phyloP scores from a whole-genome alignment of 768 basidiomycete genomes.

The Auricularia cornea region DNA sequence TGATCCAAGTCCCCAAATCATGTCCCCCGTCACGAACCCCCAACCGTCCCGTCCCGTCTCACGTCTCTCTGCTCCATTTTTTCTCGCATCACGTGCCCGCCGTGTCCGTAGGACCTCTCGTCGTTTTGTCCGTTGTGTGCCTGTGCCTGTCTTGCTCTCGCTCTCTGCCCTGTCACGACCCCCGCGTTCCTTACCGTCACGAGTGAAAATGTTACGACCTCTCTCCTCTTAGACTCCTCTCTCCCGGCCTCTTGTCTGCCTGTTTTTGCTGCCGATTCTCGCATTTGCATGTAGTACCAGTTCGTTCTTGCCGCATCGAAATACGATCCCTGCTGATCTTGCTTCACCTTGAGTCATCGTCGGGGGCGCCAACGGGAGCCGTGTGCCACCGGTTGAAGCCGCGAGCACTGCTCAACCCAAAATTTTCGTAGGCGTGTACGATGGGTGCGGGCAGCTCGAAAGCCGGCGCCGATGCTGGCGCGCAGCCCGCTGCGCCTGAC shows the following conservation, averaged over 20 bases:
- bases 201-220: neutral
- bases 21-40: no score
- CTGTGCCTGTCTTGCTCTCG: no score
- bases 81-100: no score
- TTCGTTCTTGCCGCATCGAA: neutral
- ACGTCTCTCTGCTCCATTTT: no score
- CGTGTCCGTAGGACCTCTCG: no score
- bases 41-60: no score
- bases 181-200: neutral
- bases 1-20: no score
- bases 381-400: neutral
- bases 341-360: neutral
- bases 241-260: neutral
- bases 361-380: neutral
- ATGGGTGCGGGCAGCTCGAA: neutral
- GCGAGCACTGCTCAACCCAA: neutral
- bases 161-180: no score
- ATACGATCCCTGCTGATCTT: neutral
- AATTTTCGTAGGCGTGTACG: neutral
- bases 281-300: neutral
- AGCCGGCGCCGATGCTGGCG: neutral
- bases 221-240: neutral
- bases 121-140: no score
- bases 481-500: constrained; percentile 27
- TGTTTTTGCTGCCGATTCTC: neutral